Conservation (phyloP, 2,329 filamentous ascomycete genomes). For the Harringtonia aguacate region DNA sequence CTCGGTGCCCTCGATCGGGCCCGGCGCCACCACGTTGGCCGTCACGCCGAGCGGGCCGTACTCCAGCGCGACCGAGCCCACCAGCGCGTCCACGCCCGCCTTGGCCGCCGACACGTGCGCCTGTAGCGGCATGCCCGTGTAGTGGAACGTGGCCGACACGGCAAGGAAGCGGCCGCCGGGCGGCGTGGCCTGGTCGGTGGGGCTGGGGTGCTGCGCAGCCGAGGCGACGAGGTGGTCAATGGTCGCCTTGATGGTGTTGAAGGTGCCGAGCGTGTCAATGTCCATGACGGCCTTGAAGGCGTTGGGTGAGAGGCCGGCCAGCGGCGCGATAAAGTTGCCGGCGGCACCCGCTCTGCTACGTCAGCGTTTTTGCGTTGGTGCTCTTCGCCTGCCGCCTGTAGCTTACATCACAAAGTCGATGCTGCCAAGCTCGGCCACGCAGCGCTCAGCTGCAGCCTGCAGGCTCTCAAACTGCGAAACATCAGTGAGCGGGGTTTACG, state of each 20-base stretch:
- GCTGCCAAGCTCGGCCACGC: slow-evolving; percentile 69
- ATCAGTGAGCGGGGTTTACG: not conserved
- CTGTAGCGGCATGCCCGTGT: slow-evolving; percentile 75
- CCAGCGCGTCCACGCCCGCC: slow-evolving; percentile 78
- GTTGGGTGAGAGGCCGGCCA: slow-evolving; percentile 72
- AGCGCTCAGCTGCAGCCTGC: slow-evolving; percentile 64
- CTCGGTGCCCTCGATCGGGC: slow-evolving; percentile 78
- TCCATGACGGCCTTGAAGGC: slow-evolving; percentile 95
- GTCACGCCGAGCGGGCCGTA: slow-evolving; percentile 81
- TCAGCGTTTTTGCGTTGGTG: not conserved
- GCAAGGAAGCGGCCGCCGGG: slow-evolving; percentile 80
- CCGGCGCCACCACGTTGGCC: slow-evolving; percentile 81
- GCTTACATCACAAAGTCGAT: slow-evolving; percentile 88
- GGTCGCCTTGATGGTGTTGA: slow-evolving; percentile 89
- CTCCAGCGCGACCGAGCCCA: slow-evolving; percentile 70
- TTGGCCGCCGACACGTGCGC: slow-evolving; percentile 88
- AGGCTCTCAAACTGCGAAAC: slow-evolving; percentile 48
- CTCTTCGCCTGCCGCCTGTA: no score
- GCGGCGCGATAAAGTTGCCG: slow-evolving; percentile 86
- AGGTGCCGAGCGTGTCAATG: slow-evolving; percentile 89
- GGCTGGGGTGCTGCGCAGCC: slow-evolving; percentile 51
- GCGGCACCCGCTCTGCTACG: slow-evolving; percentile 70
- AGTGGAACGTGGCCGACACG: slow-evolving; percentile 85
- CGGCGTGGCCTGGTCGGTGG: slow-evolving; percentile 23
- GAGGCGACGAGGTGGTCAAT: slow-evolving; percentile 71